Conservation (phyloP, 2,329 filamentous ascomycete species). For the Aspergillus neoniger region DNA sequence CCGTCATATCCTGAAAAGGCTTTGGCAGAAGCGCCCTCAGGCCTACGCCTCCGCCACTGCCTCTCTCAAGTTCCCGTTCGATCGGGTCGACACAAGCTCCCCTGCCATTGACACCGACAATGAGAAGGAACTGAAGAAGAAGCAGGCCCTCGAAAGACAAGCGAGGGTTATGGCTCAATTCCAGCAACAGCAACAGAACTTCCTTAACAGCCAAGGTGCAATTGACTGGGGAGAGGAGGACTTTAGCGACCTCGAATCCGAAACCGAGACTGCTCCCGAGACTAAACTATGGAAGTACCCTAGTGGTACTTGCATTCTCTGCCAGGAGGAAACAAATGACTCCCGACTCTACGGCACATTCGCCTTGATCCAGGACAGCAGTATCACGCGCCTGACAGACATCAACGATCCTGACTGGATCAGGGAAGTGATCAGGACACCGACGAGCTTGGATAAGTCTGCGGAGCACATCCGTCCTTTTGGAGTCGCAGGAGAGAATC, state of each 20-base stretch:
- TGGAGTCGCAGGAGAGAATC: conserved; percentile 86
- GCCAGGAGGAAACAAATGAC: conserved; percentile 93
- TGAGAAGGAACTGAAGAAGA: conserved; percentile 78
- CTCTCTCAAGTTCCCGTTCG: conserved; percentile 63
- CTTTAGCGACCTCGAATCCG: conserved; percentile 63
- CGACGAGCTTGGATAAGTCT: conserved; percentile 78
- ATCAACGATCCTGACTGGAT: conserved; percentile 80
- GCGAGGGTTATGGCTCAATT: conserved; percentile 97
- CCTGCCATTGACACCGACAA: conserved; percentile 66
- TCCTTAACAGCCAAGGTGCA: conserved; percentile 82
- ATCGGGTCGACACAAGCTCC: conserved; percentile 78
- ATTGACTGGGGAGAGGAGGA: conserved; percentile 88
- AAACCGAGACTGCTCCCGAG: conserved; percentile 56
- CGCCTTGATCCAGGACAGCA: conserved; percentile 82
- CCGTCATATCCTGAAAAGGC: conserved; percentile 74
- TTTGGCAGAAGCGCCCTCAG: conserved; percentile 78
- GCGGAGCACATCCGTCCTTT: conserved; percentile 84
- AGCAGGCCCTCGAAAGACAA: conserved; percentile 83
- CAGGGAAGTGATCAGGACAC: conserved; percentile 76
- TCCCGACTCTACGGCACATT: conserved; percentile 89
- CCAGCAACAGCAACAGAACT: conserved; percentile 94
- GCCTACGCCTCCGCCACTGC: conserved; percentile 70
- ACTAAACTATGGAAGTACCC: conserved; percentile 88
- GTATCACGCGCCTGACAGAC: conserved; percentile 83
- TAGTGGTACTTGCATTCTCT: conserved; percentile 88